These are phyloP conservation scores for Geotrichum klebahnii DNA, from an alignment of 1,139 yeast species.

Conservation along the genomic window DNA sequence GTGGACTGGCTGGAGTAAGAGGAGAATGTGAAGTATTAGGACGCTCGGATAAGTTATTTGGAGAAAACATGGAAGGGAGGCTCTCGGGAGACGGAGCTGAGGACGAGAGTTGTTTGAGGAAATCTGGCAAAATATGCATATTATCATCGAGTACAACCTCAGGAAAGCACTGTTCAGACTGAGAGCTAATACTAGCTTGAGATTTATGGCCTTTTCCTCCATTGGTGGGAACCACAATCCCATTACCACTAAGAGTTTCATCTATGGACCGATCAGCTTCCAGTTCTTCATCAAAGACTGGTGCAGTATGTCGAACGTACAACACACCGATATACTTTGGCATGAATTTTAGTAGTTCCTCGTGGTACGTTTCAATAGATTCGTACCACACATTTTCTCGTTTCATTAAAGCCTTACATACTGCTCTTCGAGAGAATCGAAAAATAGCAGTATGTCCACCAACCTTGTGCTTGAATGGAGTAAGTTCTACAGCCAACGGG, in stretches of 20 bases:
- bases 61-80: not conserved
- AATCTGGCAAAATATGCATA: slow-evolving; percentile 80
- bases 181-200: not conserved
- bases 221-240: not conserved
- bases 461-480: slow-evolving; percentile 85
- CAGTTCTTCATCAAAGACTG: slow-evolving; percentile 20
- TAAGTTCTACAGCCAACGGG: slow-evolving; percentile 64
- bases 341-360: slow-evolving; percentile 75
- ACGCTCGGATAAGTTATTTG: not conserved
- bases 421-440: slow-evolving; percentile 83
- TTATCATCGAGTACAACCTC: slow-evolving; percentile 87
- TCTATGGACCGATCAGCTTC: slow-evolving; percentile 1
- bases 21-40: slow-evolving; percentile 11
- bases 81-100: slow-evolving; percentile 46
- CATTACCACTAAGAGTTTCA: slow-evolving; percentile 1
- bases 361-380: slow-evolving; percentile 70
- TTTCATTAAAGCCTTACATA: slow-evolving; percentile 89
- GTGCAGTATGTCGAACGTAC: slow-evolving; percentile 73
- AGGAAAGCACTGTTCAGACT: slow-evolving; percentile 46
- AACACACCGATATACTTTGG: slow-evolving; percentile 91
- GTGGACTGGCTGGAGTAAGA: slow-evolving; percentile 14
- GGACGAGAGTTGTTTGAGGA: slow-evolving; percentile 59
- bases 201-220: not conserved
- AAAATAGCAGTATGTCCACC: slow-evolving; percentile 99
- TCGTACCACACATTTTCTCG: slow-evolving; percentile 92